Conservation (phyloP, 73 alveolate species). For the Stentor coeruleus region DNA sequence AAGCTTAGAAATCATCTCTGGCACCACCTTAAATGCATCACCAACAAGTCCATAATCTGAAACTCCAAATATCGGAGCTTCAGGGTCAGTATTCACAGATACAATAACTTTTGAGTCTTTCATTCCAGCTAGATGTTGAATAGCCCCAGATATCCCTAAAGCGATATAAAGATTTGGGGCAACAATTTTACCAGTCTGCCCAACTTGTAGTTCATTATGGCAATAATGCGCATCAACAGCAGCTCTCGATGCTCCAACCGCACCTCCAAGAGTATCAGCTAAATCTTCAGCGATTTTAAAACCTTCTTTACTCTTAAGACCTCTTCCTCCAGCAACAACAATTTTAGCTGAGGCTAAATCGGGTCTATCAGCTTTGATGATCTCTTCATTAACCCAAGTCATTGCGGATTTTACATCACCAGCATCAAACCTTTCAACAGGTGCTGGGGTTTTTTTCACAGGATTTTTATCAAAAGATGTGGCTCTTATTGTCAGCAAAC, state of each 20-base stretch:
- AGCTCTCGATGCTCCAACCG: conserved; percentile 95
- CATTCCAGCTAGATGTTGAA: conserved; percentile 87
- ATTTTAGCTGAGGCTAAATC: conserved; percentile 72
- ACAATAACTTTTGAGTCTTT: conserved; percentile 94
- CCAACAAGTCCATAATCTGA: conserved; percentile 90
- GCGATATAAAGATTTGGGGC: conserved; percentile 95
- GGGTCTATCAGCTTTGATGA: conserved; percentile 60
- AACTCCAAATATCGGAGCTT: conserved; percentile 73
- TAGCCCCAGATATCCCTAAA: conserved; percentile 95
- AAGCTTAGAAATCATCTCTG: conserved; percentile 83
- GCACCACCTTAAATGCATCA: conserved; percentile 85
- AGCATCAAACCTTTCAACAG: conserved; percentile 40
- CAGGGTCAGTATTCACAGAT: conserved; percentile 92
- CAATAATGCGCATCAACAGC: conserved; percentile 96
- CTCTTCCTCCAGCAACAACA: conserved; percentile 88
- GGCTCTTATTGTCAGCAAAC: conserved; percentile 64
- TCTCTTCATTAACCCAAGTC: conserved; percentile 44
- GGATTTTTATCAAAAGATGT: conserved; percentile 65
- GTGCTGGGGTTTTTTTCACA: conserved; percentile 35
- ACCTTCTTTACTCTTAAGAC: conserved; percentile 68
- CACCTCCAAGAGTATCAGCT: conserved; percentile 68
- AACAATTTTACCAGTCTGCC: conserved; percentile 94
- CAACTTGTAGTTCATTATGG: conserved; percentile 87
- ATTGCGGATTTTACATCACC: conserved; percentile 24
- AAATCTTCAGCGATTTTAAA: conserved; percentile 61